Base-by-base conservation (phyloP, 345 rosid genomes). In the Sonneratia caseolaris region DNA sequence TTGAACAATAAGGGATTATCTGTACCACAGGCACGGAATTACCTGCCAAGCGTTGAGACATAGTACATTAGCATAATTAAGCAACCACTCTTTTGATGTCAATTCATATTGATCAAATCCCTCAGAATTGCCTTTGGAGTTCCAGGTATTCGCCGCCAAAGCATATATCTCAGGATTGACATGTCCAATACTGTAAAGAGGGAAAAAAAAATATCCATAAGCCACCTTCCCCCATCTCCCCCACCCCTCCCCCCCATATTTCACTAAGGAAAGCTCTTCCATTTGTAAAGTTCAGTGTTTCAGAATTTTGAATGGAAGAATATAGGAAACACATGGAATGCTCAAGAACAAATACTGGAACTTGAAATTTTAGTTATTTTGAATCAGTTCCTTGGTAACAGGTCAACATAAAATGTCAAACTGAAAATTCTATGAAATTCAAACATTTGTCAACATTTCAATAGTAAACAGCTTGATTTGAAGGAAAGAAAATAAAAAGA, bases 1-100 rank as follows among this genome's bases (percentile, higher is more conserved):
- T 48, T 48, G 13, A 45, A 37, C 19, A 21, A 53, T 56, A 37
- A 7, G 40, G 7, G 51, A 51, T 24, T 3, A 37, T 67, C 65
- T 14, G 38, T 45, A 40, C 24, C 19, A 21, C 14, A 48, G 68
- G 51, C 24, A n/a, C 56, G 76, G 43, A 66, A 47, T 69, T 86
- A 93, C 98, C 95, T 94, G 98, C 98, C 97, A 91, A 72, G 97
- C 87, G 76, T 91, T 94, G 69, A 85, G 77, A 74, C 96, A 91
- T 42, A 94, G 89, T 64, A 88, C 86, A 73, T 91, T 79, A 47
- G 75, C 87, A 83, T 86, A 94, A 77, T 82, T 82, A 55, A 73
- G 71, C 83, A 90, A 70, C 90, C 96, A 91, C 51, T 84, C 83
- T 70, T 81, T 81, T 70, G 73, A 66, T 56, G 71, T 55, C 38